Evolutionary conservation across 805 yeast genomes (phyloP), one percentile per base, ranked within the genome.

Genomic region (Pichia membranifaciens): DNA sequence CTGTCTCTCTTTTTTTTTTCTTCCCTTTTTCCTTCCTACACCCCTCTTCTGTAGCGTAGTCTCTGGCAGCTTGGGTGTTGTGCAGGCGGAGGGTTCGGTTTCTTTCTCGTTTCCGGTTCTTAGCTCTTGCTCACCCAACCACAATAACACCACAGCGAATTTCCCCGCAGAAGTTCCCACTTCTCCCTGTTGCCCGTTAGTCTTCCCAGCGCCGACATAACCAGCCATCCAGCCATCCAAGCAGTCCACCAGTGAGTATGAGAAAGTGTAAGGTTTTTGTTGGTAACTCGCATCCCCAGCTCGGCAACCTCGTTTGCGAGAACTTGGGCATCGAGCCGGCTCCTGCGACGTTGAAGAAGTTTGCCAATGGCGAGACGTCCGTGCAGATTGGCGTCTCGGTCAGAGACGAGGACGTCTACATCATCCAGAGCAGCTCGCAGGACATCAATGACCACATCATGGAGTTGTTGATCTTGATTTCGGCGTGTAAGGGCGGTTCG

Each of bases 401-500:
- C 40, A 80, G 99, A 67, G 98, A 93, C 64, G 97, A 93, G 66
- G 98, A 93, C 62, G 96, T 93, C 23, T 90, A 88, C 62, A 88
- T 88, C 56, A 85, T 91, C 54, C 96, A 90, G 65, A 82, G 90
- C 36, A 95, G 96, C 6, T 85, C 95, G 7, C 83, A 89, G n/a
- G 76, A 83, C 45, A 76, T 75, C 66, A 93, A 93, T 61, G 98
- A 93, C 61, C 93, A 88, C 61, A 87, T 93, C 50, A 93, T 93
- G 99, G 99, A 93, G 68, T 71, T 93, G 54, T 74, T 93, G 61
- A 91, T 95, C 51, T 75, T 93, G 58, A 90, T 93, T 38, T 83
- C 95, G 41, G 99, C 98, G 44, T 91, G 98, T 68, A 82, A 90
- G 58, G 96, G 97, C 51, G 99, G 99, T 9, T 87, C 96, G 12